Evolutionary conservation across 1,139 yeast species (phyloP).

Genomic region (Suhomyces anneliseae): DNA sequence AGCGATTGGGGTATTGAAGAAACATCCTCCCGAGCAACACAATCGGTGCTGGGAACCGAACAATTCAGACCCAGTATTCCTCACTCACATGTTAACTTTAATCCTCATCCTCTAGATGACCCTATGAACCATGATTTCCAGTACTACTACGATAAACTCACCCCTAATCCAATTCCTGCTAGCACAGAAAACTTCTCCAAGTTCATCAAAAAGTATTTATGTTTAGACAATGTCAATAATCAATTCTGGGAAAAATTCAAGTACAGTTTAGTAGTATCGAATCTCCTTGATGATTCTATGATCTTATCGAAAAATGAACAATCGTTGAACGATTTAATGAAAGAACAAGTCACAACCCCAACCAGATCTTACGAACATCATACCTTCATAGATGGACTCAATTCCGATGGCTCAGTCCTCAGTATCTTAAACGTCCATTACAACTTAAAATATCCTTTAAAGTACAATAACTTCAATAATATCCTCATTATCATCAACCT

Average conservation of each 20-base stretch:
- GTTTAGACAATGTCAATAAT: constrained; percentile 15
- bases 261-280: constrained; percentile 41
- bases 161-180: constrained; percentile 9
- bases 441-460: constrained; percentile 10
- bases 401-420: constrained; percentile 17
- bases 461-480: constrained; percentile 12
- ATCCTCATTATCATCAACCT: constrained; percentile 22
- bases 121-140: constrained; percentile 13
- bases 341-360: background rate
- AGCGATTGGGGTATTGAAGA: constrained; percentile 50
- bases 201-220: constrained; percentile 31
- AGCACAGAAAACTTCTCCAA: constrained; percentile 27
- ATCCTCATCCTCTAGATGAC: constrained; percentile 1
- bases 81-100: constrained; percentile 14
- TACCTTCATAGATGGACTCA: constrained; percentile 11
- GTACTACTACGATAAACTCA: constrained; percentile 12
- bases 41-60: constrained; percentile 1
- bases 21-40: constrained; percentile 1
- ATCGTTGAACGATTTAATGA: constrained; percentile 18
- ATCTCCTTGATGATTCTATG: constrained; percentile 45
- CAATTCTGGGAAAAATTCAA: constrained; percentile 46
- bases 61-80: constrained; percentile 16
- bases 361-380: background rate
- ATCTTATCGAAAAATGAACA: constrained; percentile 46
- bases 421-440: constrained; percentile 11